These are phyloP conservation scores for Pleurotus citrinopileatus DNA, from an alignment of 768 basidiomycete genomes.

Conservation along the genomic window DNA sequence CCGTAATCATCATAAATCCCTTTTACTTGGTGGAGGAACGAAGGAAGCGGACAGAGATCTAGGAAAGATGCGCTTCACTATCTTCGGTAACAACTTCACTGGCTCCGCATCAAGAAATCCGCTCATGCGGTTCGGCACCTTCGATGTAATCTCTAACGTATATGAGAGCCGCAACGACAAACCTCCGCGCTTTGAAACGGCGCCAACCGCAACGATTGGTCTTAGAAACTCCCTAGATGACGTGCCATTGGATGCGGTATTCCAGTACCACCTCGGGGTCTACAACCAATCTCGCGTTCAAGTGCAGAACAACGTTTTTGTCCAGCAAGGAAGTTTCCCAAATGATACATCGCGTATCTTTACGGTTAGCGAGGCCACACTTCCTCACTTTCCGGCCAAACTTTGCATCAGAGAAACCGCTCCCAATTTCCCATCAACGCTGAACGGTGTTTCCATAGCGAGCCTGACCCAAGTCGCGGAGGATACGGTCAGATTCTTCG, in stretches of 20 bases:
- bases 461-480: conserved; percentile 4
- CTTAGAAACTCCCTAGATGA: neutral
- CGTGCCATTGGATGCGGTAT: conserved; percentile 13
- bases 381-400: conserved; percentile 12
- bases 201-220: too few relatives aligned
- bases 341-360: conserved; percentile 15
- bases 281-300: conserved; percentile 17
- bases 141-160: conserved; percentile 16
- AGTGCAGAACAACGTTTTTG: conserved; percentile 17
- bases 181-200: neutral
- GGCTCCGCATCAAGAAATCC: conserved; percentile 16
- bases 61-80: conserved; percentile 17
- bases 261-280: conserved; percentile 15
- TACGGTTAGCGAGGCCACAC: conserved; percentile 14
- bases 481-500: conserved; percentile 12
- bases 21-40: conserved; percentile 15
- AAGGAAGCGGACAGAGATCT: conserved; percentile 16
- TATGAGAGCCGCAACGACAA: conserved; percentile 14
- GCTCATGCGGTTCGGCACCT: conserved; percentile 17
- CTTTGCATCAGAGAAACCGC: conserved; percentile 13
- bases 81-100: conserved; percentile 17
- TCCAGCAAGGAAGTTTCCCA: conserved; percentile 12
- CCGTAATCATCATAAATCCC: conserved; percentile 18
- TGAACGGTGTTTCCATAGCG: conserved; percentile 10
- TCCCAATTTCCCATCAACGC: conserved; percentile 11